Conservation (phyloP, 805 yeast species). For the Sugiyamaella qingdaonensis region DNA sequence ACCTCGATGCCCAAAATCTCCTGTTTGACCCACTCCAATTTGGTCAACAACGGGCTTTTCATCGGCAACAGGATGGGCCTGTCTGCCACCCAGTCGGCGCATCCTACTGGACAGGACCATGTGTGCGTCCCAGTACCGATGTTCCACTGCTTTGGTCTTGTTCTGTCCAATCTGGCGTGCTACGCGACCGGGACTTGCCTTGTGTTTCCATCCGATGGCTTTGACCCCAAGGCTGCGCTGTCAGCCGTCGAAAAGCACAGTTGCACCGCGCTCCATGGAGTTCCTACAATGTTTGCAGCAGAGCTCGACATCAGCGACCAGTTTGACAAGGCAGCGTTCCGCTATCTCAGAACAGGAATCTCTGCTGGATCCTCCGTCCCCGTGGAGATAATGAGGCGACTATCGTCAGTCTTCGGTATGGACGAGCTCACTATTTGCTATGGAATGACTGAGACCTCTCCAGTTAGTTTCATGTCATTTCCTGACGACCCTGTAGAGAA, state of each 20-base stretch:
- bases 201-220: slow-evolving; percentile 28
- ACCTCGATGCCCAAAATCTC: slow-evolving; percentile 30
- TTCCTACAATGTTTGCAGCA: slow-evolving; percentile 33
- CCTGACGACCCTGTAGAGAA: slow-evolving; percentile 26
- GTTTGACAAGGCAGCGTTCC: slow-evolving; percentile 21
- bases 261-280: slow-evolving; percentile 29
- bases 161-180: slow-evolving; percentile 27
- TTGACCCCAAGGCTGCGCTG: slow-evolving; percentile 24
- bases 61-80: slow-evolving; percentile 28
- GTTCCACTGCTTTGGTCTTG: slow-evolving; percentile 34
- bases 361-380: slow-evolving; percentile 34
- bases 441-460: slow-evolving; percentile 33
- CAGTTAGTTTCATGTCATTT: slow-evolving; percentile 30
- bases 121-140: slow-evolving; percentile 31
- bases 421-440: slow-evolving; percentile 29
- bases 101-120: slow-evolving; percentile 25
- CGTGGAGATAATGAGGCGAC: slow-evolving; percentile 26
- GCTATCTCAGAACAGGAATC: slow-evolving; percentile 29
- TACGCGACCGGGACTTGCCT: slow-evolving; percentile 25
- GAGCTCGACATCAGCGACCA: slow-evolving; percentile 25
- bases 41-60: slow-evolving; percentile 30
- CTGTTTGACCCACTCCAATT: slow-evolving; percentile 25
- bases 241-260: slow-evolving; percentile 23
- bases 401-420: slow-evolving; percentile 21
- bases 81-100: slow-evolving; percentile 17